Percentiles rank a stretch among this genome's conserved stretches.
phyloP scores from a whole-genome alignment of 495 filamentous ascomycete species.

The Neurospora sp. region DNA sequence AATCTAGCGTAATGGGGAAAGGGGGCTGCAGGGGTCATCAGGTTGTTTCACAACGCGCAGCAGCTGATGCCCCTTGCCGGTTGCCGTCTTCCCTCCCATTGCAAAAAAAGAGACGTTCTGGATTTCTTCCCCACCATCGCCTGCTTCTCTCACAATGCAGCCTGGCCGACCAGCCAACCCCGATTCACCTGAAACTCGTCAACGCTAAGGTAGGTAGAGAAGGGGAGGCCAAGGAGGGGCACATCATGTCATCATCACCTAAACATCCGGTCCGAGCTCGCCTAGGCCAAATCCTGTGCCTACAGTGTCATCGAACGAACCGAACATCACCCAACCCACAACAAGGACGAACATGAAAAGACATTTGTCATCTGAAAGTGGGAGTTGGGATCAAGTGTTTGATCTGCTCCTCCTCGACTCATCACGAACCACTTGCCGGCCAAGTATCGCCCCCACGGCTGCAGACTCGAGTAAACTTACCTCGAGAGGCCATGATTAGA shows the following conservation, averaged over 20 bases:
- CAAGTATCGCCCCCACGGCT: not conserved
- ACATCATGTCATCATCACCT: conserved; percentile 10
- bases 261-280: not conserved
- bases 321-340: not conserved
- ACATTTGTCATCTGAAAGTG: not conserved
- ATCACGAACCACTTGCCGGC: not conserved
- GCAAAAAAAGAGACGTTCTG: not conserved
- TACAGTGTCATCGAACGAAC: not conserved
- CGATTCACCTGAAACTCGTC: conserved; percentile 26
- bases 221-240: conserved; percentile 7
- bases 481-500: not conserved
- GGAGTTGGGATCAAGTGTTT: not conserved
- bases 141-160: not conserved
- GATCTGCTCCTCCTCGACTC: not conserved
- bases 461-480: not conserved
- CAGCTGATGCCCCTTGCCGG: not conserved
- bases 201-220: conserved; percentile 7
- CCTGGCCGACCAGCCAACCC: not conserved
- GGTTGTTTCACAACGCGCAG: not conserved
- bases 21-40: not conserved
- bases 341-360: not conserved
- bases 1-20: not conserved
- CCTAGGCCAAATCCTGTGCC: not conserved
- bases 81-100: not conserved
- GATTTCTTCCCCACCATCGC: not conserved